Evolutionary conservation across 192 early-diverging fungal species (phyloP), one percentile per base, ranked within the genome.

Genomic region (Diversispora epigaea): DNA sequence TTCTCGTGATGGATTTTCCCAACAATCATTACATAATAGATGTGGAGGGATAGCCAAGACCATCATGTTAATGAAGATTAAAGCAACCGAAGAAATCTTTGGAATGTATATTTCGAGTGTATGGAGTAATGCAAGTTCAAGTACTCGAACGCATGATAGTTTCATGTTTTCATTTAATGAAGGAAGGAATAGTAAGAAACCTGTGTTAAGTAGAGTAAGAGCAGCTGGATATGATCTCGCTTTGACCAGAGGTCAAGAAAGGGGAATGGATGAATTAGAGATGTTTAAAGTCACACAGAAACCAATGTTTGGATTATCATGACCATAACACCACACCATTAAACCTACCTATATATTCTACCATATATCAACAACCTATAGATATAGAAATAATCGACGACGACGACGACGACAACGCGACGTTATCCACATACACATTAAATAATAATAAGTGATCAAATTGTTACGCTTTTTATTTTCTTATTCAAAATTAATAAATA

Each of bases 91-190:
- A 40, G 32, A 62, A 62, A 62, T 73, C 15, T 55, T 73, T 61
- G 71, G 71, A 25, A 52, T 49, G 43, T 73, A 73, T 62, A 61
- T 55, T 25, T 39, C 57, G 17, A 47, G 19, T 15, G 57, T 47
- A 15, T 55, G 32, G 49, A 55, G 39, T 43, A 52, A 64, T 64
- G 43, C 14, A 2, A 32, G 25, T 43, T 8, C 15, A 6, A 41
- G 50, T 11, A 3, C 46, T n/a, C 25, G 46, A 10, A 25, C 46
- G 14, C 68, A 47, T 55, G 68, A 71, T 39, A 55, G 47, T 57
- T 71, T 71, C 41, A 71, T 71, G 32, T 71, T 71, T 55, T 55
- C 50, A 40, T 71, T 71, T 19, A 39, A 39, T 41, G 49, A 68
- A 50, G 47, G 47, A 41, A 50, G 39, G n/a, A 40, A 64, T 39